phyloP scores from a whole-genome alignment of 169 alveolate species.

The Cryptosporidium tyzzeri region DNA sequence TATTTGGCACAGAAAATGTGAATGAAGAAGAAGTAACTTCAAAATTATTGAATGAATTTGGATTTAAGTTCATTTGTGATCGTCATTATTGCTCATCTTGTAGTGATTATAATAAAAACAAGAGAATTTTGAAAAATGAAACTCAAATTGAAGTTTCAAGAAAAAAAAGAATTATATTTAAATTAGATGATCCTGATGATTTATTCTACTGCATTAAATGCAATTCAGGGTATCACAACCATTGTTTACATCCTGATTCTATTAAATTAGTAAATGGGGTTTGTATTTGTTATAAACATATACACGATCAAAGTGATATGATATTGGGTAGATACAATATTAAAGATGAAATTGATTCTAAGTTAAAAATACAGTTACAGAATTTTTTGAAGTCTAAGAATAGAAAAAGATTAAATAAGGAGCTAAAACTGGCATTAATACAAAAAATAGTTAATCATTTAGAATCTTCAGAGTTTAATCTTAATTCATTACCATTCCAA shows the following conservation, averaged over 20 bases:
- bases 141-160: neutral
- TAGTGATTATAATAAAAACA: neutral
- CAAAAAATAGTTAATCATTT: neutral
- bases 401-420: neutral
- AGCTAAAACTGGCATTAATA: neutral
- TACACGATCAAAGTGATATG: conserved; percentile 47
- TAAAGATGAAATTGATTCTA: neutral
- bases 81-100: conserved; percentile 58
- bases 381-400: neutral
- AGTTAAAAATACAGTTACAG: neutral
- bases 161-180: conserved; percentile 1
- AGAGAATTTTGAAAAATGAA: neutral
- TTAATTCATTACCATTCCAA: conserved; percentile 28
- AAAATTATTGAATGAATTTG: neutral
- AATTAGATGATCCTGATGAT: conserved; percentile 46
- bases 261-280: conserved; percentile 24
- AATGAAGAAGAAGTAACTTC: neutral
- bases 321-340: conserved; percentile 6
- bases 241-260: conserved; percentile 57
- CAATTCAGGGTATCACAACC: conserved; percentile 7
- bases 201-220: conserved; percentile 47
- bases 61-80: conserved; percentile 37
- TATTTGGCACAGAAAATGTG: conserved; percentile 28
- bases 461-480: conserved; percentile 1
- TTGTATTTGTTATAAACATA: conserved; percentile 43